phyloP scores from a whole-genome alignment of 805 yeast species.

The Teunomyces aglyptinius region DNA sequence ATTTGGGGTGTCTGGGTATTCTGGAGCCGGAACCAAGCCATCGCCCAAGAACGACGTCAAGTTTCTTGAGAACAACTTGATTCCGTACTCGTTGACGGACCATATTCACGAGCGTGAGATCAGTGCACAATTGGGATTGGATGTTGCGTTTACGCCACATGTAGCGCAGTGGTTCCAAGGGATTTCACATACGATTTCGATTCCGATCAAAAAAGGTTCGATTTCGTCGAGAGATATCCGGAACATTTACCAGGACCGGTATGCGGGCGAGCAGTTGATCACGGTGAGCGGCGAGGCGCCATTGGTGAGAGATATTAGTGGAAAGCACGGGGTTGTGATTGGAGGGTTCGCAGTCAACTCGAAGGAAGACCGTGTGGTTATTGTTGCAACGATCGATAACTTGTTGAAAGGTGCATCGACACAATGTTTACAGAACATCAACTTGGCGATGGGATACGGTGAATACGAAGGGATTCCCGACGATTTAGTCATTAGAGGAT shows the following conservation, averaged over 20 bases:
- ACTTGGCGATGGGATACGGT: conserved; percentile 82
- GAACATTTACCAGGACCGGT: conserved; percentile 82
- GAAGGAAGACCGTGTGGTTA: conserved; percentile 83
- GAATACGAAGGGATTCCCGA: conserved; percentile 95
- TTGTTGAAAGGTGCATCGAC: conserved; percentile 98
- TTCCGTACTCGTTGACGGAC: conserved; percentile 94
- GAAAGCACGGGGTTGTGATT: conserved; percentile 90
- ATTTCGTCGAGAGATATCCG: conserved; percentile 80
- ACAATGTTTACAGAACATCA: conserved; percentile 95
- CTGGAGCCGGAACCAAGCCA: conserved; percentile 99
- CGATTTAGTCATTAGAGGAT: conserved; percentile 54
- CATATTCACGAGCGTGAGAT: conserved; percentile 97
- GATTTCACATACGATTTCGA: conserved; percentile 84
- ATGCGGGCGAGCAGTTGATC: conserved; percentile 81
- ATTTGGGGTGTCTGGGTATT: conserved; percentile 96
- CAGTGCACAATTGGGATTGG: conserved; percentile 70
- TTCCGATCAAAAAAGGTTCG: conserved; percentile 69
- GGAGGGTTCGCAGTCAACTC: conserved; percentile 96
- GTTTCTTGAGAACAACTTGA: conserved; percentile 73
- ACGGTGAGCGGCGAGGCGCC: conserved; percentile 91
- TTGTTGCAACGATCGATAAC: conserved; percentile 94
- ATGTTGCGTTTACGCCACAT: conserved; percentile 91
- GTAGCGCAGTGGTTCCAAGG: conserved; percentile 99
- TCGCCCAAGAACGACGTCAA: conserved; percentile 89
- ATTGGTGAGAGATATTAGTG: conserved; percentile 83